Evolutionary conservation across 2,329 filamentous ascomycete genomes (phyloP).

Genomic region (Monosporascus sp.): DNA sequence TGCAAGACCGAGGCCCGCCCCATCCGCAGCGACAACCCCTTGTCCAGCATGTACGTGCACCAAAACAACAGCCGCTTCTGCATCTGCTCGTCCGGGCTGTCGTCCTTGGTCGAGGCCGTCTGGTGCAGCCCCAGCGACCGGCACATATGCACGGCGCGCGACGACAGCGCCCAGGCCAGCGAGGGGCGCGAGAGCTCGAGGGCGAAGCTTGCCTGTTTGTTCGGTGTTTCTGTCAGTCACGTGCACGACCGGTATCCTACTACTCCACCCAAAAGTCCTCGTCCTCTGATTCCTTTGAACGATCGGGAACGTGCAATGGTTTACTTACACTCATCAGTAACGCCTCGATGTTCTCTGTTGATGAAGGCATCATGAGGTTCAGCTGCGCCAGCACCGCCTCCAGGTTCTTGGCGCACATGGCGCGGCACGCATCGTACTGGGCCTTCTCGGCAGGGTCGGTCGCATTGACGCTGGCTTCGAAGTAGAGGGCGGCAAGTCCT

Average conservation of each 20-base stretch:
- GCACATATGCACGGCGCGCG: slow-evolving; percentile 27
- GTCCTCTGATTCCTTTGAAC: too few species aligned
- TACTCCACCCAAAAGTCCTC: too few species aligned
- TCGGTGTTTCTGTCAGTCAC: not conserved
- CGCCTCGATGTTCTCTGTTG: slow-evolving; percentile 41
- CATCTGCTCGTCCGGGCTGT: slow-evolving; percentile 18
- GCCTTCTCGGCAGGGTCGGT: slow-evolving; percentile 18
- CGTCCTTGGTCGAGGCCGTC: slow-evolving; percentile 20
- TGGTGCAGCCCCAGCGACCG: slow-evolving; percentile 27
- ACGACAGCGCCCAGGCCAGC: slow-evolving; percentile 24
- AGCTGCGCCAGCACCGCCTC: slow-evolving; percentile 29
- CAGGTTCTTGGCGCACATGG: slow-evolving; percentile 25
- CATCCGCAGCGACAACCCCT: slow-evolving; percentile 48
- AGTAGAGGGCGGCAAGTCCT: slow-evolving; percentile 27
- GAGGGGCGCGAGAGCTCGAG: slow-evolving; percentile 26
- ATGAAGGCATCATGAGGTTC: slow-evolving; percentile 41
- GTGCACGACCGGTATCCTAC: too few species aligned
- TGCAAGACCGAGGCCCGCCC: slow-evolving; percentile 48
- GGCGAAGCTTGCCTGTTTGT: slow-evolving; percentile 15
- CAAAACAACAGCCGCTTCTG: slow-evolving; percentile 46
- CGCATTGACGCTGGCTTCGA: slow-evolving; percentile 21
- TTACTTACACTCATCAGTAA: slow-evolving; percentile 38
- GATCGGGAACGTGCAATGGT: not conserved
- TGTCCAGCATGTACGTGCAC: slow-evolving; percentile 51
- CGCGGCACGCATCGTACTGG: slow-evolving; percentile 18